Base-by-base conservation (phyloP, 192 early-diverging fungal genomes). In the Coemansia sp. region DNA sequence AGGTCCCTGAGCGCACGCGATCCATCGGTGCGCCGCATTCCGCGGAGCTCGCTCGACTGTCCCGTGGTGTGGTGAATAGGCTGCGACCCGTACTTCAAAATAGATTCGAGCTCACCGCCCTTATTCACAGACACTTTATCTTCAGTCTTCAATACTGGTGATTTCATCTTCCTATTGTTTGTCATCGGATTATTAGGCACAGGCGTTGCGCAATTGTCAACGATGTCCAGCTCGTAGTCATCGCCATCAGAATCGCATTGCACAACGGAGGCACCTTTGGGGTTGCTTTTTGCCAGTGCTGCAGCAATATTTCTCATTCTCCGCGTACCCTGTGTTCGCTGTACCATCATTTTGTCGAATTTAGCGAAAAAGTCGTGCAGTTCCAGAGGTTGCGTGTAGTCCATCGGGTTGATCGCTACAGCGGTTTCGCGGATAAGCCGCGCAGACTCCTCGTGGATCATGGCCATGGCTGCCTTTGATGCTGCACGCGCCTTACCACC, bases 391-490 rank as follows among this genome's bases (percentile, higher is more conserved):
- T 29, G 46, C 2, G 77, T 79, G 37, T 61, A 79, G 12, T 79
- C 77, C 21, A 64, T 10, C 2, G 77, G 77, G 34, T 79, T 66
- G 29, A 79, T 64, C 12, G 60, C 53, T 25, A 79, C 72, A 0
- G 68, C 61, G 25, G 77, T 79, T 28, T 79, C 77, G 42, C 77
- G 77, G 26, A 79, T 57, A n/a, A 81, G 61, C 0, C 79, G 69
- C 39, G 71, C 73, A 15, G 79, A 72, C 51, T 81, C 79, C 45
- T 71, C 68, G 46, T 76, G 79, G 33, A 81, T 75, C 43, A 31
- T 45, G 0, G 49, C 46, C 43, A 81, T 61, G 0, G 79, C 79
- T 16, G 60, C 57, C 53, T 80, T 80, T 7, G 77, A 74, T 13
- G 77, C 77, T 7, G 68, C 66, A 21, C 68, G 48, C 43, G 52